phyloP scores from a whole-genome alignment of 2,329 filamentous ascomycete species.

The Xylaria hypoxylon region DNA sequence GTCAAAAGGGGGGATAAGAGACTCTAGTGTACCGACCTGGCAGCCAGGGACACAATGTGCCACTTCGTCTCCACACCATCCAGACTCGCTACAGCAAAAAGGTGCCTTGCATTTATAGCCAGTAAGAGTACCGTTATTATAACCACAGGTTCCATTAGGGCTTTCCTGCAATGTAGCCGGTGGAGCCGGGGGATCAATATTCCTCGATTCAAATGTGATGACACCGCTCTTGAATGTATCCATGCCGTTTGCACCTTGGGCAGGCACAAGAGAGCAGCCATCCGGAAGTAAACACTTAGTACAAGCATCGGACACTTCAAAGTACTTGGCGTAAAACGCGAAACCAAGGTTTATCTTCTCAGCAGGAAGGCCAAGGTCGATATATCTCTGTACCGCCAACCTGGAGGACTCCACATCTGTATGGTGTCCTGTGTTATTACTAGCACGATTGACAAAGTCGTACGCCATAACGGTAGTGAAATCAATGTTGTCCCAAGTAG shows the following conservation, averaged over 20 bases:
- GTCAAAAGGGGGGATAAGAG: too few relatives aligned
- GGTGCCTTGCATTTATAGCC: background rate
- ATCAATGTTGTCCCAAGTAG: conserved; percentile 28
- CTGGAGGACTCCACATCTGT: conserved; percentile 13
- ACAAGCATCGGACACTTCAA: conserved; percentile 15
- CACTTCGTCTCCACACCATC: conserved; percentile 15
- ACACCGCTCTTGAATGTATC: conserved; percentile 29
- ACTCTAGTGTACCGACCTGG: conserved; percentile 3
- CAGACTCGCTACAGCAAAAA: conserved; percentile 22
- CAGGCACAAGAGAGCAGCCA: conserved; percentile 23
- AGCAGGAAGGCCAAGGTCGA: conserved; percentile 28
- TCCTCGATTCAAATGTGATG: conserved; percentile 21
- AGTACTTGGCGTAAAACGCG: conserved; percentile 37
- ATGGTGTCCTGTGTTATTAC: conserved; percentile 25
- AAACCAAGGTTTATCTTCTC: conserved; percentile 36
- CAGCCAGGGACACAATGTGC: conserved; percentile 26
- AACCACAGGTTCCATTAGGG: conserved; percentile 19
- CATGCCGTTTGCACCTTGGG: conserved; percentile 15
- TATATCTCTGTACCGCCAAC: conserved; percentile 16
- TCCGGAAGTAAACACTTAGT: background rate
- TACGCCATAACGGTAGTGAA: conserved; percentile 36
- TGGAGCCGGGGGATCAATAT: background rate
- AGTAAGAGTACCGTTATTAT: conserved; percentile 17
- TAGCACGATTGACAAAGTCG: conserved; percentile 33
- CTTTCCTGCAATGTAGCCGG: background rate